A percentile compares a stretch with the other conserved stretches of the same genome.
phyloP scores from a whole-genome alignment of 106 monocot species.

The Agapanthus africanus region DNA sequence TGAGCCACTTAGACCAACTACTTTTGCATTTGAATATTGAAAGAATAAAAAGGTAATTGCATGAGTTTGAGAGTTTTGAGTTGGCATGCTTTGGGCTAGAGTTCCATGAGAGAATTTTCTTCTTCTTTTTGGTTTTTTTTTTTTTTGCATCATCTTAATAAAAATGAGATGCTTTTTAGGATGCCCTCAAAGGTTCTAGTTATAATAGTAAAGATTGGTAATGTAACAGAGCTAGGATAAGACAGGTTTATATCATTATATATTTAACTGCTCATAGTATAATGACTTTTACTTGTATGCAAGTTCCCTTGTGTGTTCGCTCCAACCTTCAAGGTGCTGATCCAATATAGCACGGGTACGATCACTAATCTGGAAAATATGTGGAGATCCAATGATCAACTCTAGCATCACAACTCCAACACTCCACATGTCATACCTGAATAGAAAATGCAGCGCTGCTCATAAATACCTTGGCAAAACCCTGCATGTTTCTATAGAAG shows the following conservation, averaged over 20 bases:
- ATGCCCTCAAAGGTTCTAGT: too few relatives aligned
- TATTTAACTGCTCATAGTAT: not conserved
- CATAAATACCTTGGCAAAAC: too few relatives aligned
- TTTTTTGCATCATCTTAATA: too few relatives aligned
- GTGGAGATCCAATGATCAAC: constrained; percentile 76
- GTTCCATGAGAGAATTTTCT: too few relatives aligned
- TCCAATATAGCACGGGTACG: constrained; percentile 68
- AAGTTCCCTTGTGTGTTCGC: constrained; percentile 61
- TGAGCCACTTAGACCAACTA: too few relatives aligned
- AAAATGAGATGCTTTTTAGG: too few relatives aligned
- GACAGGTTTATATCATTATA: not conserved
- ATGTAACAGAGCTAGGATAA: not conserved
- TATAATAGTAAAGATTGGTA: not conserved
- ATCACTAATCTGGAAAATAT: constrained; percentile 75
- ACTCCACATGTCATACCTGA: constrained; percentile 96
- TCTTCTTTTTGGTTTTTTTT: too few relatives aligned
- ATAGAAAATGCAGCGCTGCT: too few relatives aligned
- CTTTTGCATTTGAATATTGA: too few relatives aligned
- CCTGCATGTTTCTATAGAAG: not conserved
- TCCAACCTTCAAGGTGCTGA: constrained; percentile 85
- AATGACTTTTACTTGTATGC: constrained; percentile 60
- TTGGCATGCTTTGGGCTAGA: too few relatives aligned
- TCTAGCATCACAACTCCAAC: constrained; percentile 88
- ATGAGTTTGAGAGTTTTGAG: too few relatives aligned
- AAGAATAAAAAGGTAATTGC: not conserved